A percentile compares a stretch with the other conserved stretches of the same genome.
These are phyloP conservation scores for Neonectria ditissima DNA, from an alignment of 2,329 filamentous ascomycete species.

Conservation along the genomic window DNA sequence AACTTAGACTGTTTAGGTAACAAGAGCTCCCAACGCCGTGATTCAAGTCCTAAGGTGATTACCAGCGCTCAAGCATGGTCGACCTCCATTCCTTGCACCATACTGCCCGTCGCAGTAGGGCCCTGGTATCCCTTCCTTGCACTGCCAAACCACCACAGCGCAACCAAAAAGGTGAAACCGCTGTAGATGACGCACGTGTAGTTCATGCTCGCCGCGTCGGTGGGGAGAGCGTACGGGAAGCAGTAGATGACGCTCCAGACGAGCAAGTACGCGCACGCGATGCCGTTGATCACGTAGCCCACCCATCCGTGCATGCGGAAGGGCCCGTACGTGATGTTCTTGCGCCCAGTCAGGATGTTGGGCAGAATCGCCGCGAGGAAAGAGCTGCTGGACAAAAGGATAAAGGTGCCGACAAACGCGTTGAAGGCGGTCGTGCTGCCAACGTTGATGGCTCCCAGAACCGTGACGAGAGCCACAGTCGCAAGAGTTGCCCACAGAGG, in stretches of 20 bases:
- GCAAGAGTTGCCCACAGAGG: conserved; percentile 61
- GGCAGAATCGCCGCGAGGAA: conserved; percentile 74
- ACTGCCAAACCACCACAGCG: conserved; percentile 56
- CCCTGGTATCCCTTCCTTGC: conserved; percentile 43
- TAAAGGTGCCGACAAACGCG: conserved; percentile 69
- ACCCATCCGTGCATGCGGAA: conserved; percentile 65
- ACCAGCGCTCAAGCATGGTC: conserved; percentile 31
- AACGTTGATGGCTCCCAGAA: conserved; percentile 74
- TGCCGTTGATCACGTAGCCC: conserved; percentile 63
- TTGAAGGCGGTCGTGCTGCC: conserved; percentile 75
- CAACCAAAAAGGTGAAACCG: conserved; percentile 54
- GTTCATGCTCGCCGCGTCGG: conserved; percentile 63
- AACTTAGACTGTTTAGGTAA: background rate
- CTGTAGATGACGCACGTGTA: conserved; percentile 60
- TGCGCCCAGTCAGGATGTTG: conserved; percentile 59
- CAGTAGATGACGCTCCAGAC: conserved; percentile 74
- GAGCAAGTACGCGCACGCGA: conserved; percentile 68
- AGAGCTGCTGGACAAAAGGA: conserved; percentile 50
- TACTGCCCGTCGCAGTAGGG: conserved; percentile 36
- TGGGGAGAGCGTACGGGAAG: conserved; percentile 64
- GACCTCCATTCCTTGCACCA: conserved; percentile 37
- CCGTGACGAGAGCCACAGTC: conserved; percentile 58
- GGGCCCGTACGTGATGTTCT: conserved; percentile 60
- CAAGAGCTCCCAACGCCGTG: background rate
- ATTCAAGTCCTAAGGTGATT: background rate